Conservation (phyloP, 441 rosid genomes). For the Biscutella laevigata region DNA sequence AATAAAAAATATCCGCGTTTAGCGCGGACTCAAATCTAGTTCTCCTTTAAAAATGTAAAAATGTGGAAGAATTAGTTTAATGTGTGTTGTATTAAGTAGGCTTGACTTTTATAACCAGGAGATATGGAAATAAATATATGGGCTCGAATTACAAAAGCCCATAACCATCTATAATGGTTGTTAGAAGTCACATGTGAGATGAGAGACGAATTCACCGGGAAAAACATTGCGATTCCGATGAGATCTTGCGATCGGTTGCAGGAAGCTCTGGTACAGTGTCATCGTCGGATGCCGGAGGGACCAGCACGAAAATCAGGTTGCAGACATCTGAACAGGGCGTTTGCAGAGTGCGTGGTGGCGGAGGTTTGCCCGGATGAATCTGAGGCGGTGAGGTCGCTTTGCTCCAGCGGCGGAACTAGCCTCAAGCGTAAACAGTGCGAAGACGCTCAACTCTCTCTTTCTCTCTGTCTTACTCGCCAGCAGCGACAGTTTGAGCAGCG, state of each 20-base stretch:
- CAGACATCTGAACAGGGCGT: constrained; percentile 61
- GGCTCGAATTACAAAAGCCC: too few relatives aligned
- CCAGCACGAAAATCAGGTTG: constrained; percentile 43
- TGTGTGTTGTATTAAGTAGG: too few relatives aligned
- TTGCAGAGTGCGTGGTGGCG: constrained; percentile 69
- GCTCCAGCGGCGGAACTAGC: constrained; percentile 72
- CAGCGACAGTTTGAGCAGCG: constrained; percentile 25
- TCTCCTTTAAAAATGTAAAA: too few relatives aligned
- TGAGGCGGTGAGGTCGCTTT: constrained; percentile 66
- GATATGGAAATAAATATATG: too few relatives aligned
- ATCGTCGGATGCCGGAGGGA: constrained; percentile 50
- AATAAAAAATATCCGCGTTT: too few relatives aligned
- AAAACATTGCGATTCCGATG: neutral
- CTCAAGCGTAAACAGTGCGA: constrained; percentile 73
- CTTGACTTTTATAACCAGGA: too few relatives aligned
- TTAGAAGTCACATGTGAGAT: neutral
- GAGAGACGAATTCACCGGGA: neutral
- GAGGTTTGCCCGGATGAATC: constrained; percentile 60
- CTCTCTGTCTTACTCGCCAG: constrained; percentile 57
- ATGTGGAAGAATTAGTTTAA: too few relatives aligned
- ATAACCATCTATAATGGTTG: too few relatives aligned
- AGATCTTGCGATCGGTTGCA: constrained; percentile 55
- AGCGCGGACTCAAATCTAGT: too few relatives aligned
- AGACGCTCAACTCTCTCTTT: constrained; percentile 61
- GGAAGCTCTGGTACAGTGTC: constrained; percentile 57